phyloP scores from a whole-genome alignment of 352 stramenopile species.

The Phytopythium delawarense region DNA sequence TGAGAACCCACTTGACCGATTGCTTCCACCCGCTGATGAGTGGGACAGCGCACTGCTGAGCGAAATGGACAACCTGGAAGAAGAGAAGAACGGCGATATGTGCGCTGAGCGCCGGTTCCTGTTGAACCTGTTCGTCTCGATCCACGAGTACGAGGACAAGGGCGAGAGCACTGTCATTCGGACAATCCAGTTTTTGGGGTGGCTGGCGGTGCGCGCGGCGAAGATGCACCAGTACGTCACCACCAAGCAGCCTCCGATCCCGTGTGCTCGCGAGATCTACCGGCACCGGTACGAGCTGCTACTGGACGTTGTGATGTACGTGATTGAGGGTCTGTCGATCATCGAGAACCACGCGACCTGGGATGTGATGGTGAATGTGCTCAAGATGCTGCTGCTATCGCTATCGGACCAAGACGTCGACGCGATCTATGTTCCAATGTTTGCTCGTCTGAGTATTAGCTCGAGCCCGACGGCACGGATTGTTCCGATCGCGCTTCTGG shows the following conservation, averaged over 20 bases:
- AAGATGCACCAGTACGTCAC: conserved; percentile 54
- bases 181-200: conserved; percentile 80
- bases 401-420: conserved; percentile 59
- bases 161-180: conserved; percentile 81
- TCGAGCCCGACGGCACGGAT: conserved; percentile 82
- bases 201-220: conserved; percentile 66
- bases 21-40: conserved; percentile 42
- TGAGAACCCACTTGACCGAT: conserved; percentile 46
- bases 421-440: conserved; percentile 70
- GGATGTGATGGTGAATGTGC: conserved; percentile 85
- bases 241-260: conserved; percentile 19
- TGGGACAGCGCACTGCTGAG: conserved; percentile 52
- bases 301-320: conserved; percentile 69
- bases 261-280: conserved; percentile 17
- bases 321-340: conserved; percentile 84
- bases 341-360: conserved; percentile 89
- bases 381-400: conserved; percentile 64
- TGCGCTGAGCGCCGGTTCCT: conserved; percentile 74
- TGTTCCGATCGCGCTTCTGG: conserved; percentile 71
- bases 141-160: conserved; percentile 87
- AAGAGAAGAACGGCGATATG: conserved; percentile 66
- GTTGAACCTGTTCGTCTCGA: conserved; percentile 79
- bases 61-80: conserved; percentile 54
- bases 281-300: conserved; percentile 62
- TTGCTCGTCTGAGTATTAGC: conserved; percentile 78